A percentile compares a stretch with the other conserved stretches of the same genome.
phyloP scores from a whole-genome alignment of 495 filamentous ascomycete species.

The Lasiosphaeriaceae sp. region DNA sequence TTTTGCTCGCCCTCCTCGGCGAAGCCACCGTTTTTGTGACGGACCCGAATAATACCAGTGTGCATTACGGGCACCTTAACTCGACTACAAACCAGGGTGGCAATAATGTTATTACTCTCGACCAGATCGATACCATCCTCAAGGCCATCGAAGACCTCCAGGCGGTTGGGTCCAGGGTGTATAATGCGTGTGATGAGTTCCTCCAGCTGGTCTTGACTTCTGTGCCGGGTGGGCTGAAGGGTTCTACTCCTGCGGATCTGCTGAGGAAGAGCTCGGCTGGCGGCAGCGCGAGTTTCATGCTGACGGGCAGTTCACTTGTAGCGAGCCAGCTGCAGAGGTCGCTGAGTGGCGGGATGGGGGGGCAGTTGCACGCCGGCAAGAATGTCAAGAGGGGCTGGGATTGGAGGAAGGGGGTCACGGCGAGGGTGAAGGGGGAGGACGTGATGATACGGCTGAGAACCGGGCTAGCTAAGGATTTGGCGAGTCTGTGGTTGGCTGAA shows the following conservation, averaged over 20 bases:
- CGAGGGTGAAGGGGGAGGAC: conserved; percentile 57
- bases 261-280: conserved; percentile 61
- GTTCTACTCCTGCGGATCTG: conserved; percentile 56
- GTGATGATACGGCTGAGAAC: conserved; percentile 67
- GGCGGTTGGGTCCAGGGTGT: conserved; percentile 67
- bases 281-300: conserved; percentile 49
- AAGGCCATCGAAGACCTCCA: conserved; percentile 80
- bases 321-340: conserved; percentile 58
- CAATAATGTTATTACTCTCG: conserved; percentile 47
- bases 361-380: conserved; percentile 26
- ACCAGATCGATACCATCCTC: conserved; percentile 71
- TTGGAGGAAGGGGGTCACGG: conserved; percentile 65
- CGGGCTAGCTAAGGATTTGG: conserved; percentile 68
- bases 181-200: conserved; percentile 65
- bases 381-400: conserved; percentile 72
- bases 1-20: conserved; percentile 75
- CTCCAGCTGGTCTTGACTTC: conserved; percentile 53
- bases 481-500: conserved; percentile 57
- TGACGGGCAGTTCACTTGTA: conserved; percentile 70
- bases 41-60: conserved; percentile 38
- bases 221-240: conserved; percentile 38
- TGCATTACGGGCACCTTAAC: conserved; percentile 14
- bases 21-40: conserved; percentile 75
- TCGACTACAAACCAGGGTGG: neutral
- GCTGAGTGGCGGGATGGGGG: conserved; percentile 22